Evolutionary conservation across 2,329 filamentous ascomycete genomes (phyloP).

Genomic region (Dendrostoma leiphaemia): DNA sequence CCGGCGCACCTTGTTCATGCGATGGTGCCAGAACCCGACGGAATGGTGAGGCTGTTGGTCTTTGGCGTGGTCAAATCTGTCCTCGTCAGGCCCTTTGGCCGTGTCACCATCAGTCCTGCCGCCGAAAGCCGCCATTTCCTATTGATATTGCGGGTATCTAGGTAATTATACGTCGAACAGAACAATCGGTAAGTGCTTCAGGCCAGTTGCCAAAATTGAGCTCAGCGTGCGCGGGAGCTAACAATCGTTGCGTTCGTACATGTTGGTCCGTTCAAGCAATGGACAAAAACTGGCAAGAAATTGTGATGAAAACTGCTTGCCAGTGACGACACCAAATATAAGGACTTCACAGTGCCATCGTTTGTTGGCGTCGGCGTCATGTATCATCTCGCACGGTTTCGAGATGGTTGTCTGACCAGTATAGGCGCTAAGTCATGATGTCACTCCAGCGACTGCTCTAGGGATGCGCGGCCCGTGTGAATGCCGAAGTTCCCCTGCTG

Average conservation of each 20-base stretch:
- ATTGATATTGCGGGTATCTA: neutral
- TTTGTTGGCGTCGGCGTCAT: no score
- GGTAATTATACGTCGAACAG: neutral
- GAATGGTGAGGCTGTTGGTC: conserved; percentile 25
- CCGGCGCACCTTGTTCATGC: conserved; percentile 26
- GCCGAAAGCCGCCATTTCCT: neutral
- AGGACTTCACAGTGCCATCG: neutral
- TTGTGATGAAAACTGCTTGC: neutral
- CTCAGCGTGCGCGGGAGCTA: no score
- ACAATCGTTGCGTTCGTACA: no score
- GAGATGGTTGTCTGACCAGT: neutral
- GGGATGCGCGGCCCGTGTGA: neutral
- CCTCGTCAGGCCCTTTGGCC: neutral
- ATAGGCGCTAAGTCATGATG: neutral
- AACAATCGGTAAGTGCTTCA: no score
- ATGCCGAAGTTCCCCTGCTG: neutral
- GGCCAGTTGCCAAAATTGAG: neutral
- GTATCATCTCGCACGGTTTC: neutral
- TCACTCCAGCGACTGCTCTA: neutral
- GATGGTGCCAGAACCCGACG: conserved; percentile 45
- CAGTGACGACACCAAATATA: neutral
- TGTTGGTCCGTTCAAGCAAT: no score
- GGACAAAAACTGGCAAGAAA: neutral
- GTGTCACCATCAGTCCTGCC: neutral
- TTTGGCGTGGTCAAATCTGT: neutral